Evolutionary conservation across 176 grass and related monocot genomes (phyloP).

Genomic region (Tillandsia fasciculata): DNA sequence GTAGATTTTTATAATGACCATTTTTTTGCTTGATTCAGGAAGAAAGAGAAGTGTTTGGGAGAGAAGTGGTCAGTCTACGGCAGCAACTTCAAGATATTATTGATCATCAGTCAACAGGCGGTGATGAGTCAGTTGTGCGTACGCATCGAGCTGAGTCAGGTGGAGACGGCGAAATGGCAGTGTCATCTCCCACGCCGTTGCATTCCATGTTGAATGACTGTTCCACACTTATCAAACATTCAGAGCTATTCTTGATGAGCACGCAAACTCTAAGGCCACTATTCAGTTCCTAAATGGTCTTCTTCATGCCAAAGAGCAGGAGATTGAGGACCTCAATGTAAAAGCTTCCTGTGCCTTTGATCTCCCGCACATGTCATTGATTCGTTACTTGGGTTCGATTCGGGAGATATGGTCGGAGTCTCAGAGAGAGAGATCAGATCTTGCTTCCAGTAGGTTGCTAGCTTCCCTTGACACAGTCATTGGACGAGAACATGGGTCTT

Average conservation of each 20-base stretch:
- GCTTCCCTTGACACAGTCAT: conserved; percentile 42
- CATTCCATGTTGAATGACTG: conserved; percentile 78
- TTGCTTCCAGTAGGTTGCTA: conserved; percentile 38
- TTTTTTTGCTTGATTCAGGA: conserved; percentile 45
- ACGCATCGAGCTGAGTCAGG: not conserved
- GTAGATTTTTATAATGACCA: conserved; percentile 6
- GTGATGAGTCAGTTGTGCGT: not conserved
- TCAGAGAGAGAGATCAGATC: conserved; percentile 38
- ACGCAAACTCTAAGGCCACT: conserved; percentile 4
- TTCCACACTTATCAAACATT: conserved; percentile 52
- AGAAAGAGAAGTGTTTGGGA: conserved; percentile 70
- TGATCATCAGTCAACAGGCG: conserved; percentile 15
- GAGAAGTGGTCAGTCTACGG: conserved; percentile 44
- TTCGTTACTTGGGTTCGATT: conserved; percentile 43
- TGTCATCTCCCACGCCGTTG: conserved; percentile 24
- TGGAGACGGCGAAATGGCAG: conserved; percentile 22
- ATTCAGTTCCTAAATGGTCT: conserved; percentile 2
- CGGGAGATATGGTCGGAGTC: conserved; percentile 10
- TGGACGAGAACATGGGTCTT: conserved; percentile 30
- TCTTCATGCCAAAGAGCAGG: conserved; percentile 41
- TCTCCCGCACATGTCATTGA: conserved; percentile 48
- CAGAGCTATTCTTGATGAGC: conserved; percentile 27
- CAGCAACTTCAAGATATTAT: conserved; percentile 43
- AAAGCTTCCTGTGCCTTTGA: conserved; percentile 34
- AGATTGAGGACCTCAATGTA: conserved; percentile 48